Base-by-base conservation (phyloP, 768 basidiomycete genomes). In the Saitozyma sp. region DNA sequence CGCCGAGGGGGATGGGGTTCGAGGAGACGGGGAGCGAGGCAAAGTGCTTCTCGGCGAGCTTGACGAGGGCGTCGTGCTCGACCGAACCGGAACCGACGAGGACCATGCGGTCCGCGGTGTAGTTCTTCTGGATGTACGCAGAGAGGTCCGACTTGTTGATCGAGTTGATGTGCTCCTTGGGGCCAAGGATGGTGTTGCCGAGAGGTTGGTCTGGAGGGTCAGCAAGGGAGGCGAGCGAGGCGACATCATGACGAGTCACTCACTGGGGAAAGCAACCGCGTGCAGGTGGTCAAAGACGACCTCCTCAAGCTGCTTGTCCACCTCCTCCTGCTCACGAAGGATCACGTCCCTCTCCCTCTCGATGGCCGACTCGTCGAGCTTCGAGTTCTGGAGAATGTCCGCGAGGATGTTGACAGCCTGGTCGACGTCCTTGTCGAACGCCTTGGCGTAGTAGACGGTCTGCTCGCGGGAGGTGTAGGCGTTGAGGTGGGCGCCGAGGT, bases 261-360 rank as follows among this genome's bases (percentile, higher is more conserved):
- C 77, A 94, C 94, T 87, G 82, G 94, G 91, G 86, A 93, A 99
- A 58, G 96, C 96, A 66, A 97, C 88, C 50, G 95, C 84, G 80
- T 99, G 96, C 62, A 99, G 82, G 78, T 99, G 96, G 82, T 98
- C 96, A 73, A 99, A 98, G 9, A 98, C 92, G 74, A 98, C 94
- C 80, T 98, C 96, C 83, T 97, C 94, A 56, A 90, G 81, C 83
- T 96, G 93, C 83, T 98, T 98, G 82, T 96, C 93, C 39, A 98
- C 96, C 83, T 98, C 96, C 83, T 97, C 91, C 82, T 96, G 94
- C 80, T 99, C 96, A 66, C 96, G 85, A 59, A 98, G 81, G 69
- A 98, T 98, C 48, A 98, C 94, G 78, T 94, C 92, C 50, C 94
- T 87, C 83, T 98, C 96, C 67, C 94, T 84, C 82, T 98, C 96